Conservation (phyloP, 805 yeast species). For the Starmerella stellata region DNA sequence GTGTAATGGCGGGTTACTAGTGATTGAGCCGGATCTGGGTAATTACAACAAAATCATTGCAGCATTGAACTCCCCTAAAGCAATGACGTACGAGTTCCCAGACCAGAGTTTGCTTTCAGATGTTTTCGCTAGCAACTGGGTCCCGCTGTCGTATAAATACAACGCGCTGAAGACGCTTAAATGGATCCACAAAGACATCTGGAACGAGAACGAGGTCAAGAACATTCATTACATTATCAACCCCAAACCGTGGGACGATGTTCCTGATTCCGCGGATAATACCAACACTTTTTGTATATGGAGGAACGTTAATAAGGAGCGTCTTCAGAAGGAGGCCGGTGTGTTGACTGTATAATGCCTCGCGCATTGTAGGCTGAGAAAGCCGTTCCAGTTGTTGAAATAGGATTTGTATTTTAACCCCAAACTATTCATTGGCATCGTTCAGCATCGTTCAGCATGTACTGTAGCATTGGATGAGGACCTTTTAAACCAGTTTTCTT, state of each 20-base stretch:
- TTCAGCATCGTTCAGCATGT: no score
- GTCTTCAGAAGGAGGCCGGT: conserved; percentile 8
- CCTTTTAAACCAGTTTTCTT: no score
- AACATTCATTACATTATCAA: conserved; percentile 39
- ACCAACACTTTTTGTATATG: conserved; percentile 34
- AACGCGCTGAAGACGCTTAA: conserved; percentile 39
- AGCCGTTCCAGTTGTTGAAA: no score
- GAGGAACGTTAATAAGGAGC: conserved; percentile 29
- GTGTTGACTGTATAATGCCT: no score
- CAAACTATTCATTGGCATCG: no score
- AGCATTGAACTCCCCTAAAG: conserved; percentile 27
- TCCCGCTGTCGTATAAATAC: conserved; percentile 34
- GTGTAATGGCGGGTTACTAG: conserved; percentile 43
- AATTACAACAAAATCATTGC: conserved; percentile 27
- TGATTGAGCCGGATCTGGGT: conserved; percentile 29
- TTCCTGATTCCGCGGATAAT: conserved; percentile 23
- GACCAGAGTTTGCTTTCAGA: conserved; percentile 42
- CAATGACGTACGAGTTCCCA: conserved; percentile 34
- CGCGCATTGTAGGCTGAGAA: no score
- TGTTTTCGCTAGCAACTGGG: conserved; percentile 34
- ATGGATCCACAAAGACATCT: conserved; percentile 29
- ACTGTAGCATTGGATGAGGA: no score
- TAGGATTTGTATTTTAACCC: no score
- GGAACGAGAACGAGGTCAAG: conserved; percentile 34
- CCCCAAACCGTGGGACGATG: conserved; percentile 43